phyloP scores from a whole-genome alignment of 2,329 filamentous ascomycete species.

The Phaeosphaeriaceae sp. region DNA sequence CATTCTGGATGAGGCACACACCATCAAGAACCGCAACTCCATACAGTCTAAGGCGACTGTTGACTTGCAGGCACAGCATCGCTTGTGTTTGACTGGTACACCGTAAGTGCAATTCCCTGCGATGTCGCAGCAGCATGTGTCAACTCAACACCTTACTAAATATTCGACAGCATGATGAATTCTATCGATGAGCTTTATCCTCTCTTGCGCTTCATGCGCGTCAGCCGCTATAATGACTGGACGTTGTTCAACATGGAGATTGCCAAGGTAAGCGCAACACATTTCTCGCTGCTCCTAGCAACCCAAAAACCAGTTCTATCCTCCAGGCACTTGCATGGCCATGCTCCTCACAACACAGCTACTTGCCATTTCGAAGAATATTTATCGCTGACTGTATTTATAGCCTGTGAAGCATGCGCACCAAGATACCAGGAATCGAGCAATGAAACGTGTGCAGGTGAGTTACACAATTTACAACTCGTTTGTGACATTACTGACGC shows the following conservation, averaged over 20 bases:
- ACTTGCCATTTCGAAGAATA: no score
- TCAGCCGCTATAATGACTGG: constrained; percentile 74
- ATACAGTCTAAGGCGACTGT: constrained; percentile 67
- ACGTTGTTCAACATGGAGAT: constrained; percentile 68
- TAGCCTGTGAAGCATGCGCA: constrained; percentile 51
- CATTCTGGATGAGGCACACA: constrained; percentile 81
- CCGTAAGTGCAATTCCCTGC: constrained; percentile 50
- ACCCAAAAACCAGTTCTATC: background rate
- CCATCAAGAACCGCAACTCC: constrained; percentile 77
- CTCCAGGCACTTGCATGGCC: no score
- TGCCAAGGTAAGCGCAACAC: constrained; percentile 42
- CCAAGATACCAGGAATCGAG: constrained; percentile 46
- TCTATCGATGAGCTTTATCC: constrained; percentile 78
- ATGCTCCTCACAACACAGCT: no score
- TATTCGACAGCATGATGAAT: constrained; percentile 76
- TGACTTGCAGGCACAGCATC: constrained; percentile 65
- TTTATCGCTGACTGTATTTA: constrained; percentile 34
- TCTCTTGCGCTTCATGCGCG: constrained; percentile 76
- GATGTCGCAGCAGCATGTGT: background rate
- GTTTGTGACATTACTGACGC: background rate
- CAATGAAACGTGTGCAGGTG: constrained; percentile 73
- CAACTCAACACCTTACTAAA: background rate
- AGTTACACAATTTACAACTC: background rate
- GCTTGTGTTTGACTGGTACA: constrained; percentile 80
- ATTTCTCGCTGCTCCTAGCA: background rate